phyloP scores from a whole-genome alignment of 1,139 yeast species.

The Scheffersomyces segobiensis region DNA sequence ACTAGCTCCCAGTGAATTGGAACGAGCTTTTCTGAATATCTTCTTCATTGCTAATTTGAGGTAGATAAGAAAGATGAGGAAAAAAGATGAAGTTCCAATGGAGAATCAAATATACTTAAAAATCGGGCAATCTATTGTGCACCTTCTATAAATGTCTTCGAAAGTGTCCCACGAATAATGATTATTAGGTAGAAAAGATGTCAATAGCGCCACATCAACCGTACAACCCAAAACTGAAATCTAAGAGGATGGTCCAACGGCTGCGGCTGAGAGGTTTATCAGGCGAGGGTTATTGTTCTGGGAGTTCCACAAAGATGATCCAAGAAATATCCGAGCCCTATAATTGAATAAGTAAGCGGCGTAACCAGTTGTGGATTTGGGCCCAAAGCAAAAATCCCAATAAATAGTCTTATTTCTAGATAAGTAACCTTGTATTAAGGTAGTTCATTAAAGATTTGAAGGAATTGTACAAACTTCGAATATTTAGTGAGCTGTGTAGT shows the following conservation, averaged over 20 bases:
- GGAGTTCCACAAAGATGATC: background rate
- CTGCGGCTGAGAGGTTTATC: background rate
- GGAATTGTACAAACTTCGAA: too few species aligned
- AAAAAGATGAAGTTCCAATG: background rate
- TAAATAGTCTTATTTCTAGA: background rate
- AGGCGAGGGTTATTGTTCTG: background rate
- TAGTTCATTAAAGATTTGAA: too few species aligned
- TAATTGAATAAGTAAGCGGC: too few species aligned
- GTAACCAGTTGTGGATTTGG: too few species aligned
- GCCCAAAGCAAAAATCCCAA: too few species aligned
- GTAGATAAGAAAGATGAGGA: background rate
- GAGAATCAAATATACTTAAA: background rate
- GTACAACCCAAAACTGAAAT: background rate
- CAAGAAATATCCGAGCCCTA: background rate
- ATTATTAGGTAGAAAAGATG: background rate
- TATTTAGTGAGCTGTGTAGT: background rate
- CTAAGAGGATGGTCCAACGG: background rate
- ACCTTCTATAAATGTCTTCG: background rate
- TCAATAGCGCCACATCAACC: background rate
- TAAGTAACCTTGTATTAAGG: background rate
- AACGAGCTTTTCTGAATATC: background rate
- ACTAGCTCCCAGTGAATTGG: background rate
- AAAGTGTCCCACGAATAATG: too few species aligned
- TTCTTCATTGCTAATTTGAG: background rate
- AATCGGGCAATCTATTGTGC: background rate